Percentiles rank a stretch among this genome's conserved stretches.
phyloP scores from a whole-genome alignment of 2,329 filamentous ascomycete species.

The Endothia cerciana region DNA sequence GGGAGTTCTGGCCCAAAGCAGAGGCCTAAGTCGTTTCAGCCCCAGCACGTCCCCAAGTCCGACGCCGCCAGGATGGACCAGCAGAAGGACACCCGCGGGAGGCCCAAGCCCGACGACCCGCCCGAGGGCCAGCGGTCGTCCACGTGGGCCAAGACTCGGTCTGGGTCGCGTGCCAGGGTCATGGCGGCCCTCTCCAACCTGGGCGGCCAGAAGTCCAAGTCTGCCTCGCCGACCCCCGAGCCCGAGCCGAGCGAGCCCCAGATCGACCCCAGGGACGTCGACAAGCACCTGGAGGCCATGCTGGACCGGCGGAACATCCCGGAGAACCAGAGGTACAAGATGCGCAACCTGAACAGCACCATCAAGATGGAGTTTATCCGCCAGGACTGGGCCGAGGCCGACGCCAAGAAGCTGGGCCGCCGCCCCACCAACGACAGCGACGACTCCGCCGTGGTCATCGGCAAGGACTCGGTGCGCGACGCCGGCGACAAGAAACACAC shows the following conservation, averaged over 20 bases:
- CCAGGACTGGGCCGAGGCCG: slow-evolving; percentile 78
- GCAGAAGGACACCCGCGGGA: slow-evolving; percentile 29
- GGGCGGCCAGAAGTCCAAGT: slow-evolving; percentile 44
- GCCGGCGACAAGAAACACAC: slow-evolving; percentile 58
- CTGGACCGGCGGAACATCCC: slow-evolving; percentile 91
- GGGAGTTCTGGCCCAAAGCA: slow-evolving; percentile 40
- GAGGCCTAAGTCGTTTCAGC: slow-evolving; percentile 57
- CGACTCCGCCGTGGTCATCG: slow-evolving; percentile 38
- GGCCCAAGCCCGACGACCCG: slow-evolving; percentile 25
- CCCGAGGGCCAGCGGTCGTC: slow-evolving; percentile 24
- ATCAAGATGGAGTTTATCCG: slow-evolving; percentile 97
- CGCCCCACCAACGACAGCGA: slow-evolving; percentile 50
- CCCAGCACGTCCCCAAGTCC: slow-evolving; percentile 35
- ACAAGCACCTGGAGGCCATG: slow-evolving; percentile 63
- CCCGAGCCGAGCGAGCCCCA: slow-evolving; percentile 53
- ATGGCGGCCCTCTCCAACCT: slow-evolving; percentile 45
- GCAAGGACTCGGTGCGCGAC: slow-evolving; percentile 41
- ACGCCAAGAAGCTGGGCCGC: slow-evolving; percentile 51
- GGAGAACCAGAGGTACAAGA: slow-evolving; percentile 90
- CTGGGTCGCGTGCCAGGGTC: slow-evolving; percentile 46
- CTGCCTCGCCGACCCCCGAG: slow-evolving; percentile 31
- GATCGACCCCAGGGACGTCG: slow-evolving; percentile 59
- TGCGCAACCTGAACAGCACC: slow-evolving; percentile 83
- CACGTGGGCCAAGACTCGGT: slow-evolving; percentile 42
- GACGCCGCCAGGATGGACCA: slow-evolving; percentile 31